phyloP scores from a whole-genome alignment of 768 basidiomycete species.

The Gloeopeniophorella convolvens region DNA sequence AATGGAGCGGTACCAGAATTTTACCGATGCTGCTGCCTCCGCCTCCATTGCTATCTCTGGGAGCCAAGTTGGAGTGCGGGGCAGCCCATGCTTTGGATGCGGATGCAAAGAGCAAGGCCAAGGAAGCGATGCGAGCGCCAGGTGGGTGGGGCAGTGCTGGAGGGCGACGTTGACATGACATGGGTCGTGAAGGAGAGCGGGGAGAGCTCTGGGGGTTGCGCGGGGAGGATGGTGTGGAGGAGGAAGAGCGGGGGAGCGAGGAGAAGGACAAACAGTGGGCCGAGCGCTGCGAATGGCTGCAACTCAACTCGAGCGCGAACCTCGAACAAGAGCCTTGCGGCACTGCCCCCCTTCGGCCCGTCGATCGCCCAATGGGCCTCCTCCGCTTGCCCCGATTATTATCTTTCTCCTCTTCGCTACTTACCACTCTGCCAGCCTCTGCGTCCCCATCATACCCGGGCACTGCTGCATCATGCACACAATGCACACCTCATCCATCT shows the following conservation, averaged over 20 bases:
- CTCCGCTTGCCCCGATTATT: too few relatives aligned
- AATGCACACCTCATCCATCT: too few relatives aligned
- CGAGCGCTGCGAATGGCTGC: too few relatives aligned
- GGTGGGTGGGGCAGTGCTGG: background rate
- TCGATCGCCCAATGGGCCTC: too few relatives aligned
- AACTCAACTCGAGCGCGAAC: too few relatives aligned
- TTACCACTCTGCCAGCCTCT: too few relatives aligned
- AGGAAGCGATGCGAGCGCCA: background rate
- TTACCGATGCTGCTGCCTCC: background rate
- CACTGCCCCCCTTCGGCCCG: too few relatives aligned
- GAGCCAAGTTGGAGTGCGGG: conserved; percentile 1
- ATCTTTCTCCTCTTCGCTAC: too few relatives aligned
- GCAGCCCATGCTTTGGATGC: conserved; percentile 2
- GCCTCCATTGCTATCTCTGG: background rate
- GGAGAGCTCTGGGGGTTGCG: background rate
- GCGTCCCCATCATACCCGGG: too few relatives aligned
- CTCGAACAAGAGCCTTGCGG: too few relatives aligned
- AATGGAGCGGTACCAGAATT: background rate
- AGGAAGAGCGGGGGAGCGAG: background rate
- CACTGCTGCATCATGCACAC: too few relatives aligned
- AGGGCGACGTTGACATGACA: conserved; percentile 9
- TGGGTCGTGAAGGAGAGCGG: background rate
- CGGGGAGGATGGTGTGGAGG: background rate
- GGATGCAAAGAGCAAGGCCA: background rate
- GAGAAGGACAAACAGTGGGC: background rate